Evolutionary conservation across 306 rosid genomes (phyloP).

Genomic region (Medicago arabica): DNA sequence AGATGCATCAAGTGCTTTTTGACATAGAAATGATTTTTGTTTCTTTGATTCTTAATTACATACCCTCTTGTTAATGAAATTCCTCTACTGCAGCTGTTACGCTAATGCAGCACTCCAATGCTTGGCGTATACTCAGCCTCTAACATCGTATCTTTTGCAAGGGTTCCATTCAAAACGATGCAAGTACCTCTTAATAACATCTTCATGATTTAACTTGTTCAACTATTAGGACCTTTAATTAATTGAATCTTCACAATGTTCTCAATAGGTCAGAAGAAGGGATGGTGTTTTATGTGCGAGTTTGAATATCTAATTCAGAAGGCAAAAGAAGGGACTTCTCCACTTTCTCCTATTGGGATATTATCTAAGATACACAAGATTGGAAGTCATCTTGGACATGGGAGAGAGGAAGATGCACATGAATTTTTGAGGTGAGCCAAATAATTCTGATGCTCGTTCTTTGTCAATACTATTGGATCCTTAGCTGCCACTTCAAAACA

Average conservation of each 20-base stretch:
- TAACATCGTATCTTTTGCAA: slow-evolving; percentile 67
- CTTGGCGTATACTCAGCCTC: slow-evolving; percentile 78
- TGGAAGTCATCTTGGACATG: slow-evolving; percentile 83
- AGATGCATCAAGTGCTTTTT: slow-evolving; percentile 31
- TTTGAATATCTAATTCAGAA: slow-evolving; percentile 68
- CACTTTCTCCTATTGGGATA: slow-evolving; percentile 78
- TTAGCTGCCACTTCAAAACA: neutral
- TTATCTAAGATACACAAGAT: slow-evolving; percentile 78
- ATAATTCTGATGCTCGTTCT: slow-evolving; percentile 35
- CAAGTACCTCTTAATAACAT: slow-evolving; percentile 50
- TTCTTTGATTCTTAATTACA: slow-evolving; percentile 15
- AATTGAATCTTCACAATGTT: slow-evolving; percentile 40
- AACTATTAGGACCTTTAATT: slow-evolving; percentile 33
- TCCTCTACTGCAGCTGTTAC: slow-evolving; percentile 66
- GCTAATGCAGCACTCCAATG: slow-evolving; percentile 90
- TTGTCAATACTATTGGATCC: slow-evolving; percentile 31
- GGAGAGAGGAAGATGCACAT: slow-evolving; percentile 86
- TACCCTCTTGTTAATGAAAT: slow-evolving; percentile 42
- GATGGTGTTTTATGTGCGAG: slow-evolving; percentile 89
- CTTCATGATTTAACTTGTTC: slow-evolving; percentile 34
- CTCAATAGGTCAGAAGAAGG: slow-evolving; percentile 70
- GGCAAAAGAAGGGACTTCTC: slow-evolving; percentile 76
- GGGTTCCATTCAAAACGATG: slow-evolving; percentile 74
- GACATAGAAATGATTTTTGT: slow-evolving; percentile 3
- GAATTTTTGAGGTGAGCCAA: slow-evolving; percentile 82